A percentile compares a stretch with the other conserved stretches of the same genome.
These are phyloP conservation scores for Mitragyna speciosa DNA, from an alignment of 257 asterid genomes.

Conservation along the genomic window DNA sequence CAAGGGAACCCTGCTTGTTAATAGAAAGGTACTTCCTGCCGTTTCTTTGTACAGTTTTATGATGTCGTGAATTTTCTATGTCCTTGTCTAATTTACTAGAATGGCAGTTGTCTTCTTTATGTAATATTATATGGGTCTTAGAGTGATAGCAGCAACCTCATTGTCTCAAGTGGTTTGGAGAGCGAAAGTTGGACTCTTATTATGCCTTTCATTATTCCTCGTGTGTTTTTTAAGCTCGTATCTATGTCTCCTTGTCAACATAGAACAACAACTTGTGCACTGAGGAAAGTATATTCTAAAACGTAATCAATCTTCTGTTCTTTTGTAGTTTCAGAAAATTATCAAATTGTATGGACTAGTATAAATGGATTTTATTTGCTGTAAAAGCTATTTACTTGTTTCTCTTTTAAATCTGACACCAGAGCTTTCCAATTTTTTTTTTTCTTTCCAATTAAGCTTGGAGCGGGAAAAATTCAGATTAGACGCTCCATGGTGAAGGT, in stretches of 20 bases:
- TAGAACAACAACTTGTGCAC: background rate
- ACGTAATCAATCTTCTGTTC: background rate
- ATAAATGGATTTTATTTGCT: background rate
- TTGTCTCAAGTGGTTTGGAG: background rate
- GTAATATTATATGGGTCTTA: background rate
- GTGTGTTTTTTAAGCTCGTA: background rate
- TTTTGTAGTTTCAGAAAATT: background rate
- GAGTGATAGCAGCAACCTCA: background rate
- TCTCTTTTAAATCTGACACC: constrained; percentile 5
- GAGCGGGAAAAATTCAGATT: constrained; percentile 60
- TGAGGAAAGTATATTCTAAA: background rate
- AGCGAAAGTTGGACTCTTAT: background rate
- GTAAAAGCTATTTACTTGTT: background rate
- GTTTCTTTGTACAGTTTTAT: too few species aligned
- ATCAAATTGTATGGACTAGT: background rate
- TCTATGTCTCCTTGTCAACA: background rate
- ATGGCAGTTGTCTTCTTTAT: background rate
- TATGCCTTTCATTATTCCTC: background rate
- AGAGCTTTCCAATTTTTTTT: constrained; percentile 4
- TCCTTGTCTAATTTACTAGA: background rate
- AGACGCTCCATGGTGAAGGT: constrained; percentile 93
- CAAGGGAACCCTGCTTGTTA: constrained; percentile 83
- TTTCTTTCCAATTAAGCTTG: constrained; percentile 44
- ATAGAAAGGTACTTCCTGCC: constrained; percentile 50
- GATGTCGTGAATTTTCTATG: background rate